Evolutionary conservation across 192 early-diverging fungal genomes (phyloP).

Genomic region (Coemansia sp.): DNA sequence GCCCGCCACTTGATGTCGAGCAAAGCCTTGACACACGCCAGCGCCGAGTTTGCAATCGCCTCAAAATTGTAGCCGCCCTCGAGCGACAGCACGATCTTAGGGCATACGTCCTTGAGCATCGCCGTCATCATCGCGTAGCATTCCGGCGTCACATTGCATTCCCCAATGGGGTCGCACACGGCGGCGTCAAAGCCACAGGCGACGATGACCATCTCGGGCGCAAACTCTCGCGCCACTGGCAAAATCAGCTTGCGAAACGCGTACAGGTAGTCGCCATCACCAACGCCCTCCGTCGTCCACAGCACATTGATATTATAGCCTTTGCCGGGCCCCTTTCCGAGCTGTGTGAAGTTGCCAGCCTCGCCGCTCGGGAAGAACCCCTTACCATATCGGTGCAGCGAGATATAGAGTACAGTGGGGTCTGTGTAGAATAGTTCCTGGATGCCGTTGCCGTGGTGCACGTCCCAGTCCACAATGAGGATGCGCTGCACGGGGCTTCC

Average conservation of each 20-base stretch:
- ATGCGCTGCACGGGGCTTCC: slow-evolving; percentile 57
- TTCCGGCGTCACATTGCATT: slow-evolving; percentile 74
- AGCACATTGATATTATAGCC: slow-evolving; percentile 84
- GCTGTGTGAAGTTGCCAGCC: slow-evolving; percentile 56
- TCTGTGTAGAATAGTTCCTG: slow-evolving; percentile 80
- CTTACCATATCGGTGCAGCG: slow-evolving; percentile 87
- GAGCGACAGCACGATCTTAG: slow-evolving; percentile 72
- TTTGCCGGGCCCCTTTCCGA: slow-evolving; percentile 68
- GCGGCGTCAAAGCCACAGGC: slow-evolving; percentile 93
- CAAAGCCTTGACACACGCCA: slow-evolving; percentile 74
- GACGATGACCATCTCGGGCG: slow-evolving; percentile 81
- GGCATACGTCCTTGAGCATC: slow-evolving; percentile 68
- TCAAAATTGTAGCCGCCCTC: slow-evolving; percentile 93
- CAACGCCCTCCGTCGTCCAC: slow-evolving; percentile 73
- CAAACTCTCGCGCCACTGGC: slow-evolving; percentile 82
- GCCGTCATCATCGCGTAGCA: slow-evolving; percentile 89
- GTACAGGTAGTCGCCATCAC: slow-evolving; percentile 86
- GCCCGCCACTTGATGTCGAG: slow-evolving; percentile 59
- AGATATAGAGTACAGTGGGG: slow-evolving; percentile 79
- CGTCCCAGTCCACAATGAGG: slow-evolving; percentile 92
- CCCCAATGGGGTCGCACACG: slow-evolving; percentile 76
- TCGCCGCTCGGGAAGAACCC: slow-evolving; percentile 74
- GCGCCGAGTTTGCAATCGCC: slow-evolving; percentile 69
- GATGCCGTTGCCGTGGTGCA: slow-evolving; percentile 95
- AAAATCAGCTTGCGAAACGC: slow-evolving; percentile 77